phyloP scores from a whole-genome alignment of 352 stramenopile genomes.

The Pythium scleroteichum region DNA sequence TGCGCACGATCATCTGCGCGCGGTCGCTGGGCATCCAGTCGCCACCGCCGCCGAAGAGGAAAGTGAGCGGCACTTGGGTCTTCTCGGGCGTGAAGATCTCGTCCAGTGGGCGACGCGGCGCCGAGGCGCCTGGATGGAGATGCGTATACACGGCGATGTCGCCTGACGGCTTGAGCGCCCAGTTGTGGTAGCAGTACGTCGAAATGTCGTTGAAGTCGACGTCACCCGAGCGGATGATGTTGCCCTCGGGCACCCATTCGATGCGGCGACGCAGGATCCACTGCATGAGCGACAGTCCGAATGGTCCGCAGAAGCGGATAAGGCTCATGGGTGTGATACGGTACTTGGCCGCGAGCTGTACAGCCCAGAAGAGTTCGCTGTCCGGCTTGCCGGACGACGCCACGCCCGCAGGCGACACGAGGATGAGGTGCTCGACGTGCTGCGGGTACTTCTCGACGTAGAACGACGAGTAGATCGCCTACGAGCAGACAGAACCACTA shows the following conservation, averaged over 20 bases:
- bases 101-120: constrained; percentile 47
- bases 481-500: not conserved
- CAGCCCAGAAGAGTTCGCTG: constrained; percentile 44
- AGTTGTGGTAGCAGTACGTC: constrained; percentile 83
- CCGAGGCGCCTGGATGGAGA: constrained; percentile 62
- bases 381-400: constrained; percentile 39
- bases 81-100: constrained; percentile 51
- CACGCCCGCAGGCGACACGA: constrained; percentile 74
- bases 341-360: constrained; percentile 38
- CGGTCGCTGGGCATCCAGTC: constrained; percentile 82
- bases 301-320: constrained; percentile 63
- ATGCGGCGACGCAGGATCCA: constrained; percentile 62
- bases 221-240: constrained; percentile 74
- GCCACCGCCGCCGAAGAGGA: constrained; percentile 74
- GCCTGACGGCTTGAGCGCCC: constrained; percentile 65
- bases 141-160: constrained; percentile 80
- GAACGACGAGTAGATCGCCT: constrained; percentile 82
- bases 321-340: constrained; percentile 77
- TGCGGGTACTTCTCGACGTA: constrained; percentile 73
- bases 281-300: constrained; percentile 54
- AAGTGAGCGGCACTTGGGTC: constrained; percentile 68
- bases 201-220: constrained; percentile 71
- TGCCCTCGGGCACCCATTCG: constrained; percentile 60
- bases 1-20: constrained; percentile 56
- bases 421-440: constrained; percentile 71